Evolutionary conservation across 2,329 filamentous ascomycete genomes (phyloP), one percentile per base, ranked within the genome.

Genomic region (Verruconis gallopava): DNA sequence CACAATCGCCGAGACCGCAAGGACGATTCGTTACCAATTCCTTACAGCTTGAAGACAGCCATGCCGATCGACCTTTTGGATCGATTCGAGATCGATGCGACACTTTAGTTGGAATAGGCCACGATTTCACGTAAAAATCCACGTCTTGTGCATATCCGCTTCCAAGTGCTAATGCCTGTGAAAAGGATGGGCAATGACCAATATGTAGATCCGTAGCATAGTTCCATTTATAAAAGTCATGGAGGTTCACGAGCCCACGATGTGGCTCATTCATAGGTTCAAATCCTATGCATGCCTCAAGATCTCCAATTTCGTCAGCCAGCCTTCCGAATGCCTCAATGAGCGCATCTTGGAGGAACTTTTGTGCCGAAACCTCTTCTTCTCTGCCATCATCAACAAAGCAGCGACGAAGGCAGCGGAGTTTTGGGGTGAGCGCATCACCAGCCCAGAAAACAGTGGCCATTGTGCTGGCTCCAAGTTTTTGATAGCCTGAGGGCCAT

Each of bases 251-350:
- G 55, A 95, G 69, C 18, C 91, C 89, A 54, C 83, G 75, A 59
- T 93, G 91, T 1, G 91, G 91, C 61, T 98, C 91, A 55, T 98
- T 98, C 61, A 96, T 69, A 53, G 78, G 94, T 66, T 98, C 91
- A 83, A 89, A 96, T 2, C 91, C 91, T 51, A 96, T 9, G 25
- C 25, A 30, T 30, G 25, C 25, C 25, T 30, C 25, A 9, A 30
- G 25, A n/a, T 30, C 81, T 4, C 98, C 78, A 21, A 91, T 77
- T 18, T 88, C 79, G 48, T 93, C 73, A 55, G 91, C 82, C 11
- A 98, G 68, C 56, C 86, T 88, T 0, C 85, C 88, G 2, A 83
- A 82, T 14, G 91, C 86, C 21, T 66, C 69, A 47, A 94, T 69
- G 49, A 88, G 95, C 58, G 96, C 91, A 21, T 74, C 72, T 56